Base-by-base conservation (phyloP, 208 protist species). In the Leishmania arabica region DNA sequence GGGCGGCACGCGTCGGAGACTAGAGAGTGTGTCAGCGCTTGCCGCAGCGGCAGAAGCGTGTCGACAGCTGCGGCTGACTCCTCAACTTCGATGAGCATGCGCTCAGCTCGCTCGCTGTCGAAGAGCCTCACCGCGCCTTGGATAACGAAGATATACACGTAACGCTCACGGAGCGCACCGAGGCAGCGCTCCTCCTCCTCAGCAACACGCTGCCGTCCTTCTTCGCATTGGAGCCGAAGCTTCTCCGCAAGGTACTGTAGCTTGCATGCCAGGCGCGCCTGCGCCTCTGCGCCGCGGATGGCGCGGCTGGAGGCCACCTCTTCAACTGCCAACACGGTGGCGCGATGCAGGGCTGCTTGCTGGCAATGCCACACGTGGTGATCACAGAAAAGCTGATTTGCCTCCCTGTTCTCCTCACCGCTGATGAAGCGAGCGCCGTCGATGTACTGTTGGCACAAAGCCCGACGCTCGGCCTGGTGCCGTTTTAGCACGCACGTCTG, bases 381-480 rank as follows among this genome's bases (percentile, higher is more conserved):
- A 7, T 5, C 45, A 13, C 82, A 19, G 40, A 82, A 79, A 9
- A 86, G 64, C 0, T 27, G 51, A 62, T 86, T 86, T 49, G 83
- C 73, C 84, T 78, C 71, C 24, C 75, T 71, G 60, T 70, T 73
- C 84, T 96, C 90, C 47, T 89, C 80, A 17, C 21, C 72, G 84
- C 87, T 92, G 8, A 96, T 56, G 17, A 79, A 69, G 5, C 73
- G 75, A 58, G 89, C 85, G 27, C 82, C 85, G 24, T 76, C 64
- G 31, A 83, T 58, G 75, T 91, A 92, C 42, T 60, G 49, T n/a
- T 85, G 75, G 37, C 85, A 91, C 64, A 96, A 76, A 0, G n/a
- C 19, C 27, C 83, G 75, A 17, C 75, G 81, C 65, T 82, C 75
- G 34, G 15, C 54, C 17, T 88, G 80, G 27, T 77, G 73, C 9